These are phyloP conservation scores for Clonostachys rosea DNA, from an alignment of 2,329 filamentous ascomycete species.

Conservation along the genomic window DNA sequence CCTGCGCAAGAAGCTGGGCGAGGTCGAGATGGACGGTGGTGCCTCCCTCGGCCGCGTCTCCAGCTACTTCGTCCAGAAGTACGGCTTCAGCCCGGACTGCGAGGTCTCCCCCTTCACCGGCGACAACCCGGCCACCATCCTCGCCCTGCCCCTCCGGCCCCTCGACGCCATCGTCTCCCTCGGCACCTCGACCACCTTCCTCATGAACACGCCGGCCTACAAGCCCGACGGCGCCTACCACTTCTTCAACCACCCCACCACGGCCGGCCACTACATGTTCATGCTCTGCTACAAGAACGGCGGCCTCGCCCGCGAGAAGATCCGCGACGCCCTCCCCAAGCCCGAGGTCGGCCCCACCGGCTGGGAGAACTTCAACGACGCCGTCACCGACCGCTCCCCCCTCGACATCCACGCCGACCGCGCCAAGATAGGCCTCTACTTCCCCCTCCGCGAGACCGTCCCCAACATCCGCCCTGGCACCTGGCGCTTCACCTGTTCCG, in stretches of 20 bases:
- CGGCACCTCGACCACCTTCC: conserved; percentile 92
- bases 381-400: conserved; percentile 62
- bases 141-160: conserved; percentile 80
- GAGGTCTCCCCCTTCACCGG: conserved; percentile 84
- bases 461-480: conserved; percentile 83
- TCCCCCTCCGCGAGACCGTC: conserved; percentile 91
- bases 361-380: conserved; percentile 80
- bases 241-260: conserved; percentile 97
- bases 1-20: conserved; percentile 74
- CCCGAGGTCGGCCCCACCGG: conserved; percentile 38
- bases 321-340: conserved; percentile 74
- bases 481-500: conserved; percentile 69
- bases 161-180: conserved; percentile 92
- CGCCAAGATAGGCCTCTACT: conserved; percentile 91
- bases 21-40: conserved; percentile 76
- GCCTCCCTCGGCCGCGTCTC: conserved; percentile 71
- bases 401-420: conserved; percentile 57
- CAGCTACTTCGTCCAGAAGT: conserved; percentile 72
- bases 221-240: conserved; percentile 87
- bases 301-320: conserved; percentile 82
- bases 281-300: conserved; percentile 99
- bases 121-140: conserved; percentile 93
- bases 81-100: conserved; percentile 73
- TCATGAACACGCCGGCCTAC: conserved; percentile 94
- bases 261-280: conserved; percentile 92